Percentiles rank a stretch among this genome's conserved stretches.
Evolutionary conservation across 352 stramenopile species (phyloP).

Genomic region (Lagenidium giganteum): DNA sequence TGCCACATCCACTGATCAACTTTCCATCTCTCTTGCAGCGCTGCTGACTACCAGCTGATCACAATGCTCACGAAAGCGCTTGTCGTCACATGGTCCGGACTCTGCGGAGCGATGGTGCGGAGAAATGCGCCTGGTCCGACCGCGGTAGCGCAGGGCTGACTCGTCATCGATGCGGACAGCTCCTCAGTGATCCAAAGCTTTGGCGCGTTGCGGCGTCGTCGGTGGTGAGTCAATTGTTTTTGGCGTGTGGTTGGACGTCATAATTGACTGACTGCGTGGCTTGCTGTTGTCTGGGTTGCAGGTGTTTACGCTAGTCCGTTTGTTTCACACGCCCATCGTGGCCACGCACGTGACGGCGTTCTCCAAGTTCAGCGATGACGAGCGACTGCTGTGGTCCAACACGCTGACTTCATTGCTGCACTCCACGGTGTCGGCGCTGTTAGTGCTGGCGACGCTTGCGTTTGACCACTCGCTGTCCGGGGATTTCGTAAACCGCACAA

Average conservation of each 20-base stretch:
- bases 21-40: too few species aligned
- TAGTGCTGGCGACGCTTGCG: slow-evolving; percentile 43
- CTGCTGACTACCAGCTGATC: too few species aligned
- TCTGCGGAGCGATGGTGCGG: slow-evolving; percentile 61
- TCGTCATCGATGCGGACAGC: slow-evolving; percentile 16
- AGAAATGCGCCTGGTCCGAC: neutral
- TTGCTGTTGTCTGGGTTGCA: slow-evolving; percentile 8
- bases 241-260: too few species aligned
- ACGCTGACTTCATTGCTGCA: slow-evolving; percentile 72
- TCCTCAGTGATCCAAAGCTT: slow-evolving; percentile 48
- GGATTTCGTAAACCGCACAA: slow-evolving; percentile 32
- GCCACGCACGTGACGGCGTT: slow-evolving; percentile 40
- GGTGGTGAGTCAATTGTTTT: slow-evolving; percentile 28
- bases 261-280: neutral
- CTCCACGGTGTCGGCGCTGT: slow-evolving; percentile 46
- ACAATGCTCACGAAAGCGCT: slow-evolving; percentile 54
- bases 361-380: slow-evolving; percentile 28
- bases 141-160: neutral
- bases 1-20: too few species aligned
- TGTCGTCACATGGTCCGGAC: slow-evolving; percentile 48
- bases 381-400: slow-evolving; percentile 64
- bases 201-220: slow-evolving; percentile 66
- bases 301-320: slow-evolving; percentile 42
- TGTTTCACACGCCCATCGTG: slow-evolving; percentile 30
- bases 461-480: slow-evolving; percentile 44